Base-by-base conservation (phyloP, 176 grass and related monocot genomes). In the Oryza glumipatula region DNA sequence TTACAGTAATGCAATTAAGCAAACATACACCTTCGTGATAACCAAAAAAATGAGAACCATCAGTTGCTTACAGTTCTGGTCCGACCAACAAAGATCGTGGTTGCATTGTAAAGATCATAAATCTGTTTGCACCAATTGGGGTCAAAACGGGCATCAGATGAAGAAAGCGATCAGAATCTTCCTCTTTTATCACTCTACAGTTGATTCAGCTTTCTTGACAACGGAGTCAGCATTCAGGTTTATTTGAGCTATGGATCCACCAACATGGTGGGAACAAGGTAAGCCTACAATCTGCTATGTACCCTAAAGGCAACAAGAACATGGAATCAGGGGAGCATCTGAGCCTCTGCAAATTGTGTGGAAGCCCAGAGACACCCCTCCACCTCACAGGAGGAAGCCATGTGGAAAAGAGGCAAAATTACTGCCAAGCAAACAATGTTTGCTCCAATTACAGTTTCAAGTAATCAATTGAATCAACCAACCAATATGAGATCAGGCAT, bases 311-410 rank as follows among this genome's bases (percentile, higher is more conserved):
- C 90, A 94, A 75, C 75, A 90, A 54, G 83, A 83, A 39, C 52
- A 94, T 95, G 93, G 93, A 80, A 79, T 41, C 72, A 93, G 89
- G 88, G 87, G 68, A 60, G 75, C 91, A 88, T 91, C 91, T 94
- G 91, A 83, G 86, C 79, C 85, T 90, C 91, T 87, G 84, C 87
- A 90, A 92, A 92, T 92, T 90, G 85, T 92, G 89, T 89, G 87
- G 93, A 96, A 92, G 83, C 88, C 86, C 90, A 94, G 96, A 99
- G 77, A 81, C 86, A 86, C 86, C 78, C 93, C 88, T 92, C 91
- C 86, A 91, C 85, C 86, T 76, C 65, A 49, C 41, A 84, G 85
- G 72, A 73, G 76, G 89, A 84, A 82, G 79, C 90, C 94, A 94
- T 67, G 74, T 70, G 66, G 78, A 47, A 78, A 75, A 76, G 75